These are phyloP conservation scores for Paramecium primaurelia DNA, from an alignment of 73 alveolate genomes.

Conservation along the genomic window DNA sequence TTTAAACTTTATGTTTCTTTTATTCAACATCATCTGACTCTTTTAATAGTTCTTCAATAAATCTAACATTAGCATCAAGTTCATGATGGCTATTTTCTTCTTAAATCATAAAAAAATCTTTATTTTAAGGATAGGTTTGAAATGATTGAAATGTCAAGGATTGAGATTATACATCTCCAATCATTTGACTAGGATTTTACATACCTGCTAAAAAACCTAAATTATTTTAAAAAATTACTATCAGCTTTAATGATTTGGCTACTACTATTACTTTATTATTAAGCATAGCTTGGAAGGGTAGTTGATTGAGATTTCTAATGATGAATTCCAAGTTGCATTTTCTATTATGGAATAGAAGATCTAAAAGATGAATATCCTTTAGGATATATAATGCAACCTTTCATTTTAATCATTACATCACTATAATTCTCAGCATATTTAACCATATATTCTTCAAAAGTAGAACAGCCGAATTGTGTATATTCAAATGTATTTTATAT, in stretches of 20 bases:
- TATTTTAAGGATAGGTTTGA: conserved; percentile 49
- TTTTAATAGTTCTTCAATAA: conserved; percentile 55
- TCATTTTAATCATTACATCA: conserved; percentile 50
- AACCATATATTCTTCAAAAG: conserved; percentile 51
- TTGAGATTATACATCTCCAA: conserved; percentile 12
- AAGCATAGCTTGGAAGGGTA: not conserved
- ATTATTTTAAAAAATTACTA: not conserved
- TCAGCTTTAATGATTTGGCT: conserved; percentile 25
- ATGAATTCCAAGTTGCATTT: not conserved
- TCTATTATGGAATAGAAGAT: not conserved
- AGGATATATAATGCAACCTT: conserved; percentile 22
- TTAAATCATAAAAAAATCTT: conserved; percentile 44
- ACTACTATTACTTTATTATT: not conserved
- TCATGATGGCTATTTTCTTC: conserved; percentile 60
- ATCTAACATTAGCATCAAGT: conserved; percentile 51
- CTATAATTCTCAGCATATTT: conserved; percentile 42
- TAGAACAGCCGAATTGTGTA: conserved; percentile 10
- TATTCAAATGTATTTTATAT: conserved; percentile 12
- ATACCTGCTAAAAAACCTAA: conserved; percentile 53
- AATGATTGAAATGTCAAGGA: conserved; percentile 48
- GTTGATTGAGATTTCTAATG: conserved; percentile 50
- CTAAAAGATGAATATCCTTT: conserved; percentile 26
- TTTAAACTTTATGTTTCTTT: not conserved
- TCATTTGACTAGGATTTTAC: not conserved
- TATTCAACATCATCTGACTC: conserved; percentile 44